Base-by-base conservation (phyloP, 1,139 yeast genomes). In the Hyphopichia fennica region DNA sequence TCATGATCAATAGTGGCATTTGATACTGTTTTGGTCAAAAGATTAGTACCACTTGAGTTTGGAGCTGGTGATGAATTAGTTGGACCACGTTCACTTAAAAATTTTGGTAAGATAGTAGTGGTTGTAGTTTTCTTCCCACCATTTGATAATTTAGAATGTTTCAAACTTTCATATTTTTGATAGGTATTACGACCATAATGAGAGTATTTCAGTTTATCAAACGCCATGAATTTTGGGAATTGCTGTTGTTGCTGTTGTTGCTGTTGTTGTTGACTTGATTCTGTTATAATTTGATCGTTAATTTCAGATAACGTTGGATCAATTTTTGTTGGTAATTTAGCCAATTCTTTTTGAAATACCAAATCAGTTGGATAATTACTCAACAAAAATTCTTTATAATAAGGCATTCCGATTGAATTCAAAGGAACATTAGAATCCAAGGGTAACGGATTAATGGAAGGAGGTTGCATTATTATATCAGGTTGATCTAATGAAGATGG, bases 331-430 rank as follows among this genome's bases (percentile, higher is more conserved):
- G 88, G 84, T 10, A 81, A 52, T 25, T 76, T 76, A 7, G 74
- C 71, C 5, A 60, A 79, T 79, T 50, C 82, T 69, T 65, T 78
- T 57, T 67, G 61, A 56, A 84, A 86, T 17, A 77, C 70, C 48
- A 77, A 60, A 43, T 83, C 84, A 2, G 72, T 56, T 0, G 90
- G 84, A 88, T 91, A 91, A 16, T 89, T 84, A 0, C 97, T 89
- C 13, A 91, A 69, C 19, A 95, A 71, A 40, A 79, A 78, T 38
- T 87, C 90, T 47, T 81, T 82, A 60, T 89, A 93, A 56, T 84
- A 89, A 0, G 99, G 98, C 81, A 93, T 69, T 8, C 97, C 97
- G 1, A 93, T 72, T 1, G 81, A 59, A 36, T 84, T 84, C 41
- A 93, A 67, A 0, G 97, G 91, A 2, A 68, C 62, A 11, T 63